A percentile compares a stretch with the other conserved stretches of the same genome.
These are phyloP conservation scores for Teratosphaeria destructans DNA, from an alignment of 2,329 filamentous ascomycete species.

Conservation along the genomic window DNA sequence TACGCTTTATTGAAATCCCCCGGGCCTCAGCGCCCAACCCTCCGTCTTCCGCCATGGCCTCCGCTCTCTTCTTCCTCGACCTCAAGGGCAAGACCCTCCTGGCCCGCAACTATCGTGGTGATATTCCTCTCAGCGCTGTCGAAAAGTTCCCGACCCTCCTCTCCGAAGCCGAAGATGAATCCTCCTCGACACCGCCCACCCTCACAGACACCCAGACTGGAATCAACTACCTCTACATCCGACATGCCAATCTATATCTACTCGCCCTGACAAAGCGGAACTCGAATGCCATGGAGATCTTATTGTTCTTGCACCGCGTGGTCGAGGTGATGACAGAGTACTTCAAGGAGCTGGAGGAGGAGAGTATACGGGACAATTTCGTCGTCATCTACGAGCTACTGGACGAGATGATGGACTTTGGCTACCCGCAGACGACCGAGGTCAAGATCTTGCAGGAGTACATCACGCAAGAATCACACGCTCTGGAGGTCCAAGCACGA, in stretches of 20 bases:
- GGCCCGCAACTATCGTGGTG: slow-evolving; percentile 94
- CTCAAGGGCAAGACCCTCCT: slow-evolving; percentile 99
- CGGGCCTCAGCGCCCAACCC: slow-evolving; percentile 16
- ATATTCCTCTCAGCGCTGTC: slow-evolving; percentile 98
- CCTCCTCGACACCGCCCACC: slow-evolving; percentile 90
- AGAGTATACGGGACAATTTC: slow-evolving; percentile 98
- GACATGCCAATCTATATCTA: slow-evolving; percentile 97
- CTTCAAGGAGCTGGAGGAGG: slow-evolving; percentile 97
- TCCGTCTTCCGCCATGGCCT: slow-evolving; percentile 60
- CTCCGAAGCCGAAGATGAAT: slow-evolving; percentile 98
- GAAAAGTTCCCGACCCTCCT: slow-evolving; percentile 95
- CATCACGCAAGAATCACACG: slow-evolving; percentile 98
- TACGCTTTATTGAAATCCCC: neutral
- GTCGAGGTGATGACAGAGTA: slow-evolving; percentile 99
- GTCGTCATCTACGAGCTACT: slow-evolving; percentile 98
- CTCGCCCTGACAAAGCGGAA: slow-evolving; percentile 97
- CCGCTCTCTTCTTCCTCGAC: slow-evolving; percentile 95
- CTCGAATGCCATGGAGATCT: slow-evolving; percentile 95
- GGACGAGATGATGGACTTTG: slow-evolving; percentile 99
- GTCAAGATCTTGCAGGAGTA: slow-evolving; percentile 94
- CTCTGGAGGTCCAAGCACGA: slow-evolving; percentile 89
- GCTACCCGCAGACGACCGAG: slow-evolving; percentile 96
- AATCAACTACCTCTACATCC: slow-evolving; percentile 99
- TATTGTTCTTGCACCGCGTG: slow-evolving; percentile 94
- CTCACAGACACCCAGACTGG: slow-evolving; percentile 78